These are phyloP conservation scores for Ramalina peruviana DNA, from an alignment of 495 filamentous ascomycete species.

Conservation along the genomic window DNA sequence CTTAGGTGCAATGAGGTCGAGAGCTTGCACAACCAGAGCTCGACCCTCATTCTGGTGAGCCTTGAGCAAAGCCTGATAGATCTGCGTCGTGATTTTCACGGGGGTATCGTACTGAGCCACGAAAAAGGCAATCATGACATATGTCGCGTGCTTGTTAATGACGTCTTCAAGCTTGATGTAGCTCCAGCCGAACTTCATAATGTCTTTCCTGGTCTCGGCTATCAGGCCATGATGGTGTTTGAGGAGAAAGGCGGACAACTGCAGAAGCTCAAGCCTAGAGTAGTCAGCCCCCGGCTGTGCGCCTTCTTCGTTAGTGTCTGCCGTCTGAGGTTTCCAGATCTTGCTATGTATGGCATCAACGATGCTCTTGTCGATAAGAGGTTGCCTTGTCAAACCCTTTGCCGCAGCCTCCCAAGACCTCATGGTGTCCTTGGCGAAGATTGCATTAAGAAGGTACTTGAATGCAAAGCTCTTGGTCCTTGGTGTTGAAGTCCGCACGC, in stretches of 20 bases:
- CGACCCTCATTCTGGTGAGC: constrained; percentile 93
- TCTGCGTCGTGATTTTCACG: constrained; percentile 85
- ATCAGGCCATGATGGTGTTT: constrained; percentile 80
- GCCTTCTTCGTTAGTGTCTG: constrained; percentile 72
- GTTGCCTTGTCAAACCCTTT: constrained; percentile 28
- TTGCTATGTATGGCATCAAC: constrained; percentile 86
- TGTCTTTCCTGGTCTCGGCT: constrained; percentile 85
- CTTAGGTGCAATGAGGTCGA: constrained; percentile 88
- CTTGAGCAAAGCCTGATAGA: constrained; percentile 78
- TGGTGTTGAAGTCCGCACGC: constrained; percentile 59
- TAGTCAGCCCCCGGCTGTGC: constrained; percentile 83
- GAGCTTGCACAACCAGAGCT: constrained; percentile 79
- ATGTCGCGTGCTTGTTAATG: constrained; percentile 97
- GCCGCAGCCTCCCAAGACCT: constrained; percentile 20
- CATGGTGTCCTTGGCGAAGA: constrained; percentile 93
- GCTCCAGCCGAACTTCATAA: constrained; percentile 98
- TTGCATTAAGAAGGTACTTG: constrained; percentile 85
- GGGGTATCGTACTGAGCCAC: constrained; percentile 95
- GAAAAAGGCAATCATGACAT: constrained; percentile 94
- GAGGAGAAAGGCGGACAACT: constrained; percentile 84
- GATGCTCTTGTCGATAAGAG: constrained; percentile 72
- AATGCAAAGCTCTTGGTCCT: constrained; percentile 88
- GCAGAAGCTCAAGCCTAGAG: constrained; percentile 87
- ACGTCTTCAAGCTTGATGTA: constrained; percentile 95
- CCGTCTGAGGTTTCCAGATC: constrained; percentile 81